Base-by-base conservation (phyloP, 352 stramenopile genomes). In the Blastocystis sp. region DNA sequence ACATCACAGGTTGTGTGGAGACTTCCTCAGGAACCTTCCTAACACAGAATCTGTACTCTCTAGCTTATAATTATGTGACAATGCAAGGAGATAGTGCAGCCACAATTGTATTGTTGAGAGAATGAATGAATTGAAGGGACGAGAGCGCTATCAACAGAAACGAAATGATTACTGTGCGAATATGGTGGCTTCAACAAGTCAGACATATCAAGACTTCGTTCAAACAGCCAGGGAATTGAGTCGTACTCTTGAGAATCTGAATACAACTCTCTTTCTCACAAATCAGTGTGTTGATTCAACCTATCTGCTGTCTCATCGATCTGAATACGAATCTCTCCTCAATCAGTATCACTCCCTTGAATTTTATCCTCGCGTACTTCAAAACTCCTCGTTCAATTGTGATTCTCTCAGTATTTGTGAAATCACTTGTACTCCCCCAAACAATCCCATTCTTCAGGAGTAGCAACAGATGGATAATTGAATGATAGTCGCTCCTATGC, bases 111-210 rank as follows among this genome's bases (percentile, higher is more conserved):
- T 16, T 3, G 27, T 11, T 19, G 21, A n/a, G 14, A 35, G 21
- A 29, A 16, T 21, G 9, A 16, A 39, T 80, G 24, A 43, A 12
- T 52, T 19, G 0, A 42, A 80, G 69, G 69, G 43, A 32, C 2
- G 61, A 27, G 19, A 80, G 46, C 69, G 69, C 12, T 80, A 63
- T 63, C 24, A 59, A 32, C 69, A 80, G 42, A 80, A 80, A 39
- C 69, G 69, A 39, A 27, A 11, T 19, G 69, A 80, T 39, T 59
- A 59, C 14, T 80, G 69, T 80, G 5, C 24, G 29, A 80, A 59
- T 61, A n/a, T 27, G 69, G 43, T 32, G 37, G 37, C 16, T 12
- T 58, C 43, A 4, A 80, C 69, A 27, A 5, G 35, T 16, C 32
- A 59, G 7, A 56, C 66, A 7, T 52, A 27, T n/a, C 32, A 78